A percentile compares a stretch with the other conserved stretches of the same genome.
Conservation (phyloP, 2,329 filamentous ascomycete species). For the Thelonectria discophora region DNA sequence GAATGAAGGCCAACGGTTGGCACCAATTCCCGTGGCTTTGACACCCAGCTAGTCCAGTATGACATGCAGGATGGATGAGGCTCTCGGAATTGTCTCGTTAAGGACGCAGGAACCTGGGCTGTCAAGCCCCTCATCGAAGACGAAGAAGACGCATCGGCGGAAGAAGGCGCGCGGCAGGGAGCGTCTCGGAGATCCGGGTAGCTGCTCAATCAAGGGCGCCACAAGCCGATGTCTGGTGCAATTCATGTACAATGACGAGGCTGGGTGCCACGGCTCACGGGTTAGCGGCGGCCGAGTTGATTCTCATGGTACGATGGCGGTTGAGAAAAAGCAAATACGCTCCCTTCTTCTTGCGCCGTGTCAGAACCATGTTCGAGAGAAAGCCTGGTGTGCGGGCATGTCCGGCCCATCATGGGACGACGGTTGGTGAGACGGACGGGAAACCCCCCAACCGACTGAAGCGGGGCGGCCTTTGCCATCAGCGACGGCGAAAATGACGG, state of each 20-base stretch:
- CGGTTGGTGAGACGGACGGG: conserved; percentile 14
- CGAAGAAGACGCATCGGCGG: conserved; percentile 16
- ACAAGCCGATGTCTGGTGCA: conserved; percentile 10
- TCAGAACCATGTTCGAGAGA: conserved; percentile 16
- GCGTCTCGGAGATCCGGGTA: conserved; percentile 23
- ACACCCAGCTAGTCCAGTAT: conserved; percentile 14
- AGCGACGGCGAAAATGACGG: conserved; percentile 10
- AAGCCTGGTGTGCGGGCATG: conserved; percentile 26
- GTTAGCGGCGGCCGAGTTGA: conserved; percentile 24
- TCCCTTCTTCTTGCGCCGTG: conserved; percentile 18
- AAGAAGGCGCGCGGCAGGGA: conserved; percentile 17
- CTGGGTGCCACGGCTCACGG: conserved; percentile 24
- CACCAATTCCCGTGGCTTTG: conserved; percentile 18
- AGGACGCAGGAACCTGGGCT: conserved; percentile 1
- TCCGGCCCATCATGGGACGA: conserved; percentile 28
- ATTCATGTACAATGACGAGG: conserved; percentile 16
- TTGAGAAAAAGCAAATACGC: conserved; percentile 30
- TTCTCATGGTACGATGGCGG: conserved; percentile 36
- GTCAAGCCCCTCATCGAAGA: conserved; percentile 7
- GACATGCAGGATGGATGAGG: conserved; percentile 25
- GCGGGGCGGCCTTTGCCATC: conserved; percentile 19
- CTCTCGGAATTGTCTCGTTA: conserved; percentile 10
- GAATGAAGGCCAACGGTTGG: conserved; percentile 24
- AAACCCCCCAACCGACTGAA: conserved; percentile 16
- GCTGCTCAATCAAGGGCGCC: conserved; percentile 22